phyloP scores from a whole-genome alignment of 352 stramenopile genomes.

The Globisporangium heterothallicum region DNA sequence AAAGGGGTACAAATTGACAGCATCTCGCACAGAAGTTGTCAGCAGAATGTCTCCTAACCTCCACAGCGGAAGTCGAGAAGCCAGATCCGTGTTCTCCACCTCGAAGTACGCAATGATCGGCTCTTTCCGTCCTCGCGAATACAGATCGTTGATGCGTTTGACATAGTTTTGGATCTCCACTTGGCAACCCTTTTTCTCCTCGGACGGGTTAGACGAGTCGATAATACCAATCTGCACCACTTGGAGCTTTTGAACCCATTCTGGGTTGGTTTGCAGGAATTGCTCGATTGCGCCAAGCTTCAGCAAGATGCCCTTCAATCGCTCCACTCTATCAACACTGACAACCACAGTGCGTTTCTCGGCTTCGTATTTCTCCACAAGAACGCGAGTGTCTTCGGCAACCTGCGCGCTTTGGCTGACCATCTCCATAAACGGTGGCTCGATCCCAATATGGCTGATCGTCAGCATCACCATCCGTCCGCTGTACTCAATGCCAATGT shows the following conservation, averaged over 20 bases:
- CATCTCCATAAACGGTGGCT: slow-evolving; percentile 83
- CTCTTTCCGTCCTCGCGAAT: slow-evolving; percentile 28
- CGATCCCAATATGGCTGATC: slow-evolving; percentile 97
- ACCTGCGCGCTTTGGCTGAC: slow-evolving; percentile 56
- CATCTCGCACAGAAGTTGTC: slow-evolving; percentile 74
- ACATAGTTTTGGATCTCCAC: slow-evolving; percentile 54
- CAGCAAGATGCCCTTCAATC: slow-evolving; percentile 95
- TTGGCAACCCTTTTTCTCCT: slow-evolving; percentile 62
- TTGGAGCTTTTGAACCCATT: slow-evolving; percentile 82
- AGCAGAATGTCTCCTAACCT: slow-evolving; percentile 65
- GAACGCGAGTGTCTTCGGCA: slow-evolving; percentile 30
- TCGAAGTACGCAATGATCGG: slow-evolving; percentile 67
- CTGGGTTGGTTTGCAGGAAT: slow-evolving; percentile 85
- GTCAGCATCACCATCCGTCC: slow-evolving; percentile 95
- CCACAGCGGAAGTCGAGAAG: slow-evolving; percentile 67
- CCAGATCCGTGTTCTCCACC: slow-evolving; percentile 79
- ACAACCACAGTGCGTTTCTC: slow-evolving; percentile 83
- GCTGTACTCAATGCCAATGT: slow-evolving; percentile 96
- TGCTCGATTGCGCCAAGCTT: slow-evolving; percentile 96
- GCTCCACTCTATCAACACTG: slow-evolving; percentile 94
- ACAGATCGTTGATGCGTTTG: slow-evolving; percentile 70
- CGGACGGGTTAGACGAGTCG: slow-evolving; percentile 64
- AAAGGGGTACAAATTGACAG: slow-evolving; percentile 82
- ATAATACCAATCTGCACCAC: slow-evolving; percentile 81
- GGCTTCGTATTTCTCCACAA: slow-evolving; percentile 48